Conservation (phyloP, 2,329 filamentous ascomycete species). For the Neonectria punicea region DNA sequence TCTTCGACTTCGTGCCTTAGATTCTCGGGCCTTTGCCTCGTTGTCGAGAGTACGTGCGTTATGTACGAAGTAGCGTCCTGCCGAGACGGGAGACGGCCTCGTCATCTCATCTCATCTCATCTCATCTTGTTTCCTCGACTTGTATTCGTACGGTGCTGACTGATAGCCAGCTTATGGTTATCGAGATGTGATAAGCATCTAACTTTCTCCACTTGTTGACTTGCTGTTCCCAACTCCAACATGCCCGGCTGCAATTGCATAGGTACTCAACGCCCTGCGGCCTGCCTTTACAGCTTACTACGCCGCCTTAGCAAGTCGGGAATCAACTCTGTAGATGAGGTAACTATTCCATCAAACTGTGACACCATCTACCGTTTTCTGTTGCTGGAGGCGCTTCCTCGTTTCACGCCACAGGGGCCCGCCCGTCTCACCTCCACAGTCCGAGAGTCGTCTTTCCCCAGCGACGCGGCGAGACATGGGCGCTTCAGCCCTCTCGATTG, state of each 20-base stretch:
- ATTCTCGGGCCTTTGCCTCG: conserved; percentile 1
- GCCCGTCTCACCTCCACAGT: conserved; percentile 23
- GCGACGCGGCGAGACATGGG: conserved; percentile 27
- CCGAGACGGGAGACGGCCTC: conserved; percentile 18
- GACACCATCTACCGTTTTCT: conserved; percentile 5
- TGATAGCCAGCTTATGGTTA: not conserved
- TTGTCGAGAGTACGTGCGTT: not conserved
- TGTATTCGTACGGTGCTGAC: not conserved
- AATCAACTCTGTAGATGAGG: conserved; percentile 4
- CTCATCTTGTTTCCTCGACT: conserved; percentile 19
- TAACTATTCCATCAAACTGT: conserved; percentile 5
- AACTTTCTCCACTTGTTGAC: not conserved
- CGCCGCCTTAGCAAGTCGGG: not conserved
- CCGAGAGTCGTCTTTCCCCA: conserved; percentile 25
- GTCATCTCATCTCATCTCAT: conserved; percentile 25
- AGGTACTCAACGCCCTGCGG: not conserved
- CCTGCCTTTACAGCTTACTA: no score
- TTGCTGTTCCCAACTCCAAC: conserved; percentile 1
- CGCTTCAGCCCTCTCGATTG: conserved; percentile 26
- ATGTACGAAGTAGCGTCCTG: not conserved
- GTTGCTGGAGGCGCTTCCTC: not conserved
- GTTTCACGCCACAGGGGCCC: conserved; percentile 20
- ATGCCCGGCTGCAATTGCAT: not conserved
- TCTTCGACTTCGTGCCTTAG: not conserved
- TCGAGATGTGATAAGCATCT: not conserved